Base-by-base conservation (phyloP, 257 asterid genomes). In the Marsdenia floribunda region DNA sequence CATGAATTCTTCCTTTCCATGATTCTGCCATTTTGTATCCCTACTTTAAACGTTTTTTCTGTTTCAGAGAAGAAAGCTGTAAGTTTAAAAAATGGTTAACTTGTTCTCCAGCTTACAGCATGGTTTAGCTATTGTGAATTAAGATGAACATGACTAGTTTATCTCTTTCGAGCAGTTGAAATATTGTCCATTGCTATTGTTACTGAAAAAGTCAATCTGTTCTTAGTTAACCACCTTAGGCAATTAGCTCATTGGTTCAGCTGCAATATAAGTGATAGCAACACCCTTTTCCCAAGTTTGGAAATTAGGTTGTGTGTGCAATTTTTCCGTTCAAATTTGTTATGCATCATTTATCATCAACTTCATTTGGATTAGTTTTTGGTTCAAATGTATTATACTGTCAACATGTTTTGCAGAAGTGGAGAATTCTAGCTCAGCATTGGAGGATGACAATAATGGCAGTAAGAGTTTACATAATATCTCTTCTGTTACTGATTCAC, bases 401-500 rank as follows among this genome's bases (percentile, higher is more conserved):
- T 19, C 7, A 7, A 66, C 52, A 38, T 66, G 50, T 66, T 46
- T 71, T 78, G 80, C 89, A 89, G 97, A 81, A 60, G 71, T 53
- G 42, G 87, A 85, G 68, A 68, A 80, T 18, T 74, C 88, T 16
- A 82, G 72, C 58, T 60, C 75, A 50, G 86, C 77, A 82, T 70
- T 84, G 60, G 76, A 72, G 22, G 84, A 84, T 66, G 88, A 73
- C 74, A 70, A 42, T 33, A 67, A 77, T 73, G 71, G 75, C 52
- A 58, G 57, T 21, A 83, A 78, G 77, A 72, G 53, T 69, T 80
- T 88, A 22, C 76, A 72, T 73, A 80, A 76, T 44, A 82, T 80
- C 74, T 80, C 80, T 73, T 76, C 85, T 73, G 77, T 71, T 80
- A 70, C 66, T 64, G 71, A 70, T 80, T 74, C 90, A 80, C 86